Conservation (phyloP, 441 rosid species). For the Sinapis alba region DNA sequence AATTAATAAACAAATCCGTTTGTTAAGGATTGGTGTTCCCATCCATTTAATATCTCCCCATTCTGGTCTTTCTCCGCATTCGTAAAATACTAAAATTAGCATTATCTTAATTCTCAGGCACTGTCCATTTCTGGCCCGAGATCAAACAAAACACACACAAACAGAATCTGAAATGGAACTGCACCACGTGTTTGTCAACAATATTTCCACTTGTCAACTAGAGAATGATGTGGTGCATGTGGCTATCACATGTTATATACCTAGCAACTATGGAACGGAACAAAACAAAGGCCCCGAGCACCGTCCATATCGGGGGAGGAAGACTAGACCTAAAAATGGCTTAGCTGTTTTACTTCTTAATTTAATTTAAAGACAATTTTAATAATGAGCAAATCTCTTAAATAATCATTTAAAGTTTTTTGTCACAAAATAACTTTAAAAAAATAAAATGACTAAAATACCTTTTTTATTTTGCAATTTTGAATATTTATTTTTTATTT, state of each 20-base stretch:
- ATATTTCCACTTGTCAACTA: conserved; percentile 1
- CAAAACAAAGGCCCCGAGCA: neutral
- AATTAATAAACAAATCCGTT: neutral
- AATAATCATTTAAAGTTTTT: no score
- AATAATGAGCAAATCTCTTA: no score
- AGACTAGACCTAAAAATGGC: neutral
- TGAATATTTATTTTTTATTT: no score
- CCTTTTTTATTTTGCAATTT: no score
- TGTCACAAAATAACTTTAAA: no score
- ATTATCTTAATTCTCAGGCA: conserved; percentile 11
- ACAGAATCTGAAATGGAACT: conserved; percentile 14
- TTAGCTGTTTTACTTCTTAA: neutral
- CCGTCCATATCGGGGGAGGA: neutral
- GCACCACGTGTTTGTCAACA: neutral
- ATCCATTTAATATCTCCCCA: neutral
- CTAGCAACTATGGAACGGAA: neutral
- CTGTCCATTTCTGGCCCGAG: conserved; percentile 41
- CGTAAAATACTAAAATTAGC: neutral
- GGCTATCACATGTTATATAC: neutral
- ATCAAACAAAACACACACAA: neutral
- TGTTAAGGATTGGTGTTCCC: neutral
- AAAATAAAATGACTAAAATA: no score
- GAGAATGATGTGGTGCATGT: conserved; percentile 24
- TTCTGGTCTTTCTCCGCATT: neutral
- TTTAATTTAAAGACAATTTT: neutral